Evolutionary conservation across 2,329 filamentous ascomycete species (phyloP).

Genomic region (Ramularia endophylla): DNA sequence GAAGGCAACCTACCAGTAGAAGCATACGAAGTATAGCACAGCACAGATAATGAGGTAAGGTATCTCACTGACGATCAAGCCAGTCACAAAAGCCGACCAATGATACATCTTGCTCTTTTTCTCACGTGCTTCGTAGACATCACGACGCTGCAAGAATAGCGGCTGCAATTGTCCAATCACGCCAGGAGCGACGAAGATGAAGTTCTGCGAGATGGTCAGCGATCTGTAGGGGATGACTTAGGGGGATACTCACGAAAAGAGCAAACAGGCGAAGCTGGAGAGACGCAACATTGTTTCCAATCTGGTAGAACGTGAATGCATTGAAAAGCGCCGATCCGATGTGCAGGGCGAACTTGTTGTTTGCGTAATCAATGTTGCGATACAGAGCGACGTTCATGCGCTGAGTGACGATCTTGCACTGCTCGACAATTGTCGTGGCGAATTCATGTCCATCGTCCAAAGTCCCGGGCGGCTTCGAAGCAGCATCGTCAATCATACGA

Average conservation of each 20-base stretch:
- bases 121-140: conserved; percentile 54
- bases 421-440: conserved; percentile 37
- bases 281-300: conserved; percentile 30
- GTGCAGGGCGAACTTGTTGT: conserved; percentile 57
- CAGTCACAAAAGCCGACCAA: conserved; percentile 65
- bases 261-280: conserved; percentile 33
- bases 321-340: conserved; percentile 47
- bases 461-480: conserved; percentile 28
- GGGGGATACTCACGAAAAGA: conserved; percentile 17
- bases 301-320: conserved; percentile 45
- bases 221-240: too few relatives aligned
- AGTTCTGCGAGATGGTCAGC: conserved; percentile 11
- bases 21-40: conserved; percentile 39
- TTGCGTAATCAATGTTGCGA: conserved; percentile 61
- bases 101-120: conserved; percentile 64
- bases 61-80: conserved; percentile 64
- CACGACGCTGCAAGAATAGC: conserved; percentile 51
- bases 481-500: conserved; percentile 33
- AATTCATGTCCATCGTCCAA: conserved; percentile 37
- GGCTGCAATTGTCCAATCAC: conserved; percentile 53
- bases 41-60: conserved; percentile 59
- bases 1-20: conserved; percentile 6
- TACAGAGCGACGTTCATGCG: conserved; percentile 53
- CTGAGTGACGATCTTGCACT: conserved; percentile 36
- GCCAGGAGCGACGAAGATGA: conserved; percentile 33